These are phyloP conservation scores for Backusella morwellensis DNA, from an alignment of 192 early-diverging fungal species.

Conservation along the genomic window DNA sequence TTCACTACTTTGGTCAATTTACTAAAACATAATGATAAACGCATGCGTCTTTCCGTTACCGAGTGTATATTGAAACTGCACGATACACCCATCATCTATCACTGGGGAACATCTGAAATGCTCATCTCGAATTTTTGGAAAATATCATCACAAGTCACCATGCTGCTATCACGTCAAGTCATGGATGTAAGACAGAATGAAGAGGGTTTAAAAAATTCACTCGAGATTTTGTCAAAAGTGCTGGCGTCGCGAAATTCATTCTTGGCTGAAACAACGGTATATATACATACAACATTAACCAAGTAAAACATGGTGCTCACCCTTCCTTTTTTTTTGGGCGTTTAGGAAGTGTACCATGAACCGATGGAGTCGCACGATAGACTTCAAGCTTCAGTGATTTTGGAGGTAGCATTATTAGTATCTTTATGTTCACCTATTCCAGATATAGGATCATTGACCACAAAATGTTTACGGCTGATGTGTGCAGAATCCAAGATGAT, in stretches of 20 bases:
- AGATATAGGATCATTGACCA: conserved; percentile 51
- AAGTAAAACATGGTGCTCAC: not conserved
- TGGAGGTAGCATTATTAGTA: conserved; percentile 71
- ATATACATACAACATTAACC: not conserved
- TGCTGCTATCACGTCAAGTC: conserved; percentile 56
- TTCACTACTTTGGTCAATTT: conserved; percentile 61
- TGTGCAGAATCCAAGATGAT: conserved; percentile 65
- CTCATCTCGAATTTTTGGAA: conserved; percentile 72
- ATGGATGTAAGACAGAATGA: conserved; percentile 66
- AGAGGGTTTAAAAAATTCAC: conserved; percentile 51
- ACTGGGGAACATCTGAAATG: conserved; percentile 75
- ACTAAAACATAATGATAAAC: conserved; percentile 8
- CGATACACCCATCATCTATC: conserved; percentile 56
- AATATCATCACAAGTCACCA: conserved; percentile 41
- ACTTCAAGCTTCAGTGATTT: conserved; percentile 54
- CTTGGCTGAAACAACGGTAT: conserved; percentile 37
- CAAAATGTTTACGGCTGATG: conserved; percentile 61
- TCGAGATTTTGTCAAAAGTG: conserved; percentile 61
- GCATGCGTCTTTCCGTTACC: conserved; percentile 39
- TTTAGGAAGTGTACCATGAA: conserved; percentile 37
- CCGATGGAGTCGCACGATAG: conserved; percentile 54
- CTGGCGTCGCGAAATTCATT: conserved; percentile 55
- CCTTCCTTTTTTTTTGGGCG: not conserved
- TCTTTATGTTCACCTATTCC: conserved; percentile 67
- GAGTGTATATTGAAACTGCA: conserved; percentile 70